Base-by-base conservation (phyloP, 495 filamentous ascomycete species). In the Daldinia grandis region DNA sequence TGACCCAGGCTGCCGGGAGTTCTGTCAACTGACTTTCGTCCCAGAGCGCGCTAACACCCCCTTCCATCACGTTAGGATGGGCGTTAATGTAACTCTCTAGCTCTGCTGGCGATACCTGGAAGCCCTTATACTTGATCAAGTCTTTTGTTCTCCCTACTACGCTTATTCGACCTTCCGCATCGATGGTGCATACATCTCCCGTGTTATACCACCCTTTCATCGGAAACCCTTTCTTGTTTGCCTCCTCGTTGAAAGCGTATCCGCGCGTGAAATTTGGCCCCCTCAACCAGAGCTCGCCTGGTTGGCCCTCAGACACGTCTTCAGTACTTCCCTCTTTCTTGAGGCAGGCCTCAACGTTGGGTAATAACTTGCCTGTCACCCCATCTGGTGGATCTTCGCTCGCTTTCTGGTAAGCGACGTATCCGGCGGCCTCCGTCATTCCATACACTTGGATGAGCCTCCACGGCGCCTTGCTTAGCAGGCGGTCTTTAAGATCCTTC, bases 91-190 rank as follows among this genome's bases (percentile, higher is more conserved):
- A 71, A 5, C 86, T 88, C 72, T 94, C 92, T 5, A 94, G 79
- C 77, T 94, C 91, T 0, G 91, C 88, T 2, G 91, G 91, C 6
- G 91, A 82, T 0, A 93, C 89, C 72, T 93, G 91, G 78, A 92
- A 90, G 2, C 90, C 91, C 50, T 89, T 81, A 74, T 89, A 89
- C 74, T 90, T 91, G 77, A 91, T 90, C 6, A 91, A 79, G 69
- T 91, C 89, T 75, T 91, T 91, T 28, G 87, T 86, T 19, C 89
- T 84, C 64, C 89, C 89, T 5, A 88, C 88, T 51, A 91, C 87
- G 74, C 79, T 87, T 69, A 91, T 84, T 42, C 86, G 81, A 0
- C 86, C 86, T 31, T 87, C 74, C n/a, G 77, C 60, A 58, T 88
- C 83, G 64, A 87, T 81, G 60, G 85, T 85, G 2, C 88, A 88